Evolutionary conservation across 768 basidiomycete genomes (phyloP), one percentile per base, ranked within the genome.

Genomic region (Leccinum longicurvipes): DNA sequence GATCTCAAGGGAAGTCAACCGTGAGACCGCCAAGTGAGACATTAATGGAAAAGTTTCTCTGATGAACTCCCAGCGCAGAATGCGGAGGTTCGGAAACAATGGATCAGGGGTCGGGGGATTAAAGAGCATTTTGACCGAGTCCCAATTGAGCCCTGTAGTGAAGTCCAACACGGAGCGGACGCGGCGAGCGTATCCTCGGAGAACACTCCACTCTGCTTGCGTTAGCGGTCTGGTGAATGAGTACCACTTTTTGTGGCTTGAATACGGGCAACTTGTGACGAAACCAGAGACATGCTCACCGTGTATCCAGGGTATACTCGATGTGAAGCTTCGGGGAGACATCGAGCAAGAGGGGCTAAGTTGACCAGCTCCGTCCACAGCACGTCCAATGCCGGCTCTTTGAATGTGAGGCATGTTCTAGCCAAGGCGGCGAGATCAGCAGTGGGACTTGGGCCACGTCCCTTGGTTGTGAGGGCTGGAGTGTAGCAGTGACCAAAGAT

Each of bases 21-120:
- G 46, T 4, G 51, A 10, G 27, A 57, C 63, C 2, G 63, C 53
- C 3, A 63, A 25, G 19, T 63, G 62, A 45, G 44, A 47, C 55
- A 64, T 60, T 4, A 63, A 17, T 6, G 58, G 54, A 23, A 63
- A 63, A 0, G 62, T 54, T 48, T 49, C 52, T 32, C 34, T 36
- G 6, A 64, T 19, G 39, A 64, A 63, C 23, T 63, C 62, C 62
- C 62, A 63, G n/a, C 50, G 62, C 47, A 63, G n/a, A 3, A 42
- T 17, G n/a, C 62, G 62, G 27, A 63, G 62, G 34, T 64, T 60
- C 6, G 62, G 62, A 24, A 63, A 63, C 39, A 63, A 23, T 27
- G 62, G 63, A 7, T 51, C 62, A 12, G 51, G 34, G 19, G 50
- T 50, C 17, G 63, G 53, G 36, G 62, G 63, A 23, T 65, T 42